These are phyloP conservation scores for Exophiala spinifera DNA, from an alignment of 2,329 filamentous ascomycete genomes.

Conservation along the genomic window DNA sequence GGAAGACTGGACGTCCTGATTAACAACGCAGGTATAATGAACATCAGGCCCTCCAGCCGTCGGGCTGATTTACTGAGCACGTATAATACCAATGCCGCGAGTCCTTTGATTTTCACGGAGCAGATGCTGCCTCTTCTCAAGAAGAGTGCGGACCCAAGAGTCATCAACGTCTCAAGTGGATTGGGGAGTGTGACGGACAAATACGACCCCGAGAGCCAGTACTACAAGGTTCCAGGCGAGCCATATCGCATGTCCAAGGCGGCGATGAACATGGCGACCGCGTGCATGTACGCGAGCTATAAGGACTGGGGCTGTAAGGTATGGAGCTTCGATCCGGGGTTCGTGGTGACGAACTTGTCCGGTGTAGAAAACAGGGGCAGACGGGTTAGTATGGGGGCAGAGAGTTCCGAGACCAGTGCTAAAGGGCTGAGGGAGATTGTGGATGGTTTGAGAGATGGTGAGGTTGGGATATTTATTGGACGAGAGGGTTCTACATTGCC, in stretches of 20 bases:
- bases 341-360: background rate
- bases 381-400: background rate
- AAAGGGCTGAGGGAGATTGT: background rate
- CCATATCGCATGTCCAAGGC: background rate
- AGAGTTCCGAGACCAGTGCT: background rate
- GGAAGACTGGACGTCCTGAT: slow-evolving; percentile 35
- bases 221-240: background rate
- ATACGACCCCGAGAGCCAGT: background rate
- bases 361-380: background rate
- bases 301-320: background rate
- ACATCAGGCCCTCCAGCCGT: background rate
- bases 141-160: background rate
- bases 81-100: background rate
- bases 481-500: background rate
- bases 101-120: background rate
- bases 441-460: background rate
- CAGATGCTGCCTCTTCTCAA: background rate
- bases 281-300: background rate
- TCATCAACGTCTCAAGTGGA: background rate
- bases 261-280: background rate
- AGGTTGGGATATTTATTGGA: background rate
- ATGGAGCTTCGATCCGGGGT: background rate
- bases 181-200: background rate
- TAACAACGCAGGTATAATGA: slow-evolving; percentile 28
- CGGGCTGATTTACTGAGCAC: background rate